Percentiles rank a stretch among this genome's conserved stretches.
phyloP scores from a whole-genome alignment of 2,329 filamentous ascomycete genomes.

The Passalora sequoiae region DNA sequence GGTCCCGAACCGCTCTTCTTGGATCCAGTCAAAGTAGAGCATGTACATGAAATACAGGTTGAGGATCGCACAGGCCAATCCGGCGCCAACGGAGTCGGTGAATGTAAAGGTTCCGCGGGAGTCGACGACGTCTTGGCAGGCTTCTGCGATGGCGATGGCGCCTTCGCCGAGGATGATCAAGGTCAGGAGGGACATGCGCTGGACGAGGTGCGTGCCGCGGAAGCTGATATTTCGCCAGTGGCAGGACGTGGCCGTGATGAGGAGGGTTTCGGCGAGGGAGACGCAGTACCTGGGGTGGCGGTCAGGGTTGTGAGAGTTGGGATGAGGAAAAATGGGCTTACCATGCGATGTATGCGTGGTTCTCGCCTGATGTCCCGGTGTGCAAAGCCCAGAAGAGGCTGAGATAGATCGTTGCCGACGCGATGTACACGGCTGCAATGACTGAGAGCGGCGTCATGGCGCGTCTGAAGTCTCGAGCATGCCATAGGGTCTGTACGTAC shows the following conservation, averaged over 20 bases:
- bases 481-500: constrained; percentile 35
- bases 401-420: constrained; percentile 35
- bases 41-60: constrained; percentile 32
- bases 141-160: constrained; percentile 35
- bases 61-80: constrained; percentile 32
- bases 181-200: constrained; percentile 37
- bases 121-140: constrained; percentile 34
- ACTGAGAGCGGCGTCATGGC: constrained; percentile 9
- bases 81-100: constrained; percentile 27
- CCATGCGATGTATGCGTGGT: constrained; percentile 47
- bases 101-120: constrained; percentile 16
- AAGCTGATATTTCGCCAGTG: constrained; percentile 34
- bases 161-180: constrained; percentile 39
- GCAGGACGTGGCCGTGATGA: constrained; percentile 31
- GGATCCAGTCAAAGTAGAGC: constrained; percentile 25
- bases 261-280: constrained; percentile 29
- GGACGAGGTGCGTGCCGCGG: constrained; percentile 37
- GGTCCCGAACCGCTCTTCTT: constrained; percentile 22
- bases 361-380: constrained; percentile 11
- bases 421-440: constrained; percentile 31
- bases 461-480: constrained; percentile 20
- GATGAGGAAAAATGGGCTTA: constrained; percentile 29
- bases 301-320: background rate
- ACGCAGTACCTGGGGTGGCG: constrained; percentile 39
- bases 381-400: constrained; percentile 29